Evolutionary conservation across 177 flowering plant genomes (phyloP), one percentile per base, ranked within the genome.

Genomic region (Vitis hybrid): DNA sequence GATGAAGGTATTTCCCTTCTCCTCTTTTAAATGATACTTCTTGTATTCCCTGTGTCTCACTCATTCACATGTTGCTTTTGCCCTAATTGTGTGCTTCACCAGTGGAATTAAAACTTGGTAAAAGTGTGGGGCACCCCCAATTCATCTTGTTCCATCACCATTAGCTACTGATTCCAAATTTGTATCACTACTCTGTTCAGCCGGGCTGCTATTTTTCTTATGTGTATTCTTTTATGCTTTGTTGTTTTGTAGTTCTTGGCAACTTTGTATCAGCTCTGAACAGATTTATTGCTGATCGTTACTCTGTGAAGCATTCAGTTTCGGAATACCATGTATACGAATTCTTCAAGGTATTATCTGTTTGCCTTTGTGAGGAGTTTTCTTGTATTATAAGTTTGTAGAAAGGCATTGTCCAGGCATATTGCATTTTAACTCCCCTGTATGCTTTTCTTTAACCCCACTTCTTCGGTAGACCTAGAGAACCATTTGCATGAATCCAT

Each of bases 241-340:
- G 66, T 54, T 77, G 64, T 61, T 68, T 15, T 71, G 76, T 88
- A 92, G 96, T 92, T 75, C 86, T 92, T 64, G 98, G 98, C 69
- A 91, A 79, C 84, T 92, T 92, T 67, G 83, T 92, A 14, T 86
- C 98, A 14, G 92, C 98, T 61, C 76, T 92, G 62, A 92, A 91
- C 83, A 85, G 78, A 75, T 92, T 91, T 67, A 85, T 91, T 75
- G 94, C 93, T 1, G 98, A 83, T 74, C 91, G 89, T 17, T 91
- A 91, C 78, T 82, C 89, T 31, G 68, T 60, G 17, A 81, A 82
- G 62, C 94, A 88, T 77, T 85, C 92, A 2, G 86, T 92, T 54
- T 89, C 96, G 1, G 98, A 92, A 79, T 92, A 92, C 76, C 86
- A 92, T 73, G 93, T 91, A 38, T 91, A 92, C 65, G 98, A 92